Evolutionary conservation across 208 protist species (phyloP).

Genomic region (Acanthamoeba lenticulata): DNA sequence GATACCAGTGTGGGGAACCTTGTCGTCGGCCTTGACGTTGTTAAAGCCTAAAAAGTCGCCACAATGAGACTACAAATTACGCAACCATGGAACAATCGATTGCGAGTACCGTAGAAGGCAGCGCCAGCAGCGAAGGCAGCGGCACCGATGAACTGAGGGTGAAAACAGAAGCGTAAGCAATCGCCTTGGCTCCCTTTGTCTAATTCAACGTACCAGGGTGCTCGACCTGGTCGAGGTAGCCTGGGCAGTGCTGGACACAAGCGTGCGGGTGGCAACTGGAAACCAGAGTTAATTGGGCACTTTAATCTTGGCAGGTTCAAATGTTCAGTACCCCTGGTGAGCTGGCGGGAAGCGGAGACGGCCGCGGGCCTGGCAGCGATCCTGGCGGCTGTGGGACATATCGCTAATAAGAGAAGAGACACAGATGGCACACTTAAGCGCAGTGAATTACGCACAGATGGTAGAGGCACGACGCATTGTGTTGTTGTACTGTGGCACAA

Average conservation of each 20-base stretch:
- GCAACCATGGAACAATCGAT: not conserved
- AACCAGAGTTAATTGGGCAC: not conserved
- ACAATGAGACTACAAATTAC: not conserved
- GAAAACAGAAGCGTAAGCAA: not conserved
- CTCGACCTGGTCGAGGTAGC: not conserved
- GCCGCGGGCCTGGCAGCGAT: constrained; percentile 4
- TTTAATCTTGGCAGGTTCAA: not conserved
- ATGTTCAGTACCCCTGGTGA: not conserved
- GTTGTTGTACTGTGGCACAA: not conserved
- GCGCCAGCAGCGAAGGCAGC: constrained; percentile 22
- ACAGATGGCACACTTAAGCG: too few species aligned
- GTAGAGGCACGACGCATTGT: not conserved
- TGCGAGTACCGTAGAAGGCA: not conserved
- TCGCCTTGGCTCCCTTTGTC: too few species aligned
- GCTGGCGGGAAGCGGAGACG: not conserved
- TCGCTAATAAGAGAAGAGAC: not conserved
- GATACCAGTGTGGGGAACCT: constrained; percentile 61
- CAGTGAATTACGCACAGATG: constrained; percentile 20
- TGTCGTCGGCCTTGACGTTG: constrained; percentile 44
- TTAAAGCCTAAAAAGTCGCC: not conserved
- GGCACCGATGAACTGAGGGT: not conserved
- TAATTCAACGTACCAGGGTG: not conserved
- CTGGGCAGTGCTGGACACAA: constrained; percentile 13
- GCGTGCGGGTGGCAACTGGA: not conserved
- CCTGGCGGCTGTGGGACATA: not conserved